These are phyloP conservation scores for Pseudogymnoascus sp. DNA, from an alignment of 2,329 filamentous ascomycete species.

Conservation along the genomic window DNA sequence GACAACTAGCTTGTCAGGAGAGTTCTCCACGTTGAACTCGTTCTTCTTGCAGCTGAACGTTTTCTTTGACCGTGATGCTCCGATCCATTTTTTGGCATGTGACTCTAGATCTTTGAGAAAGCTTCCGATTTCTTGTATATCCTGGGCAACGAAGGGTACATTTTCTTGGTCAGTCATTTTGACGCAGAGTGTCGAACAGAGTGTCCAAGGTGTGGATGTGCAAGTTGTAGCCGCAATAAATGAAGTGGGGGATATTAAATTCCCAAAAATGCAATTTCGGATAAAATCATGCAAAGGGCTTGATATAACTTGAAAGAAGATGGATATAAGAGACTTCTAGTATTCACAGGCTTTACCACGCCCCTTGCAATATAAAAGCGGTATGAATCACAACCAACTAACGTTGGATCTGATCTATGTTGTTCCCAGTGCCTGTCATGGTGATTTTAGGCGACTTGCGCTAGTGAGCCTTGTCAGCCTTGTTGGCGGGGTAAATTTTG, in stretches of 20 bases:
- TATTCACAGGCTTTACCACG: not conserved
- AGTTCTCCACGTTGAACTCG: conserved; percentile 62
- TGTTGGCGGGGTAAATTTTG: conserved; percentile 13
- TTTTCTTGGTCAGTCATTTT: conserved; percentile 47
- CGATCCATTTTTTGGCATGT: conserved; percentile 52
- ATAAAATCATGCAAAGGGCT: not conserved
- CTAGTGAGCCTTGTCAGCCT: conserved; percentile 25
- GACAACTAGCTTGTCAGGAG: conserved; percentile 59
- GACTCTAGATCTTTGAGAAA: conserved; percentile 49
- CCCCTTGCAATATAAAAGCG: not conserved
- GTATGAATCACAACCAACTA: conserved; percentile 1
- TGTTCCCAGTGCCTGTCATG: conserved; percentile 9
- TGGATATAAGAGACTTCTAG: not conserved
- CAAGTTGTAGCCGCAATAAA: not conserved
- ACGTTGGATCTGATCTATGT: not conserved
- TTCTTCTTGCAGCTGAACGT: conserved; percentile 72
- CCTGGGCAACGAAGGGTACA: conserved; percentile 62
- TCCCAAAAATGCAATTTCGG: not conserved
- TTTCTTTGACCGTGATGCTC: conserved; percentile 50
- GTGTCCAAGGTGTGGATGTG: conserved; percentile 5
- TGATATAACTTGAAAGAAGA: not conserved
- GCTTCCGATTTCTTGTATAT: conserved; percentile 56
- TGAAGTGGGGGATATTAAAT: conserved; percentile 5
- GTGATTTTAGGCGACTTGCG: conserved; percentile 9
- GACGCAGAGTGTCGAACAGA: conserved; percentile 20